Evolutionary conservation across 257 asterid species (phyloP), one percentile per base, ranked within the genome.

Genomic region (Solanum chiquidenum): DNA sequence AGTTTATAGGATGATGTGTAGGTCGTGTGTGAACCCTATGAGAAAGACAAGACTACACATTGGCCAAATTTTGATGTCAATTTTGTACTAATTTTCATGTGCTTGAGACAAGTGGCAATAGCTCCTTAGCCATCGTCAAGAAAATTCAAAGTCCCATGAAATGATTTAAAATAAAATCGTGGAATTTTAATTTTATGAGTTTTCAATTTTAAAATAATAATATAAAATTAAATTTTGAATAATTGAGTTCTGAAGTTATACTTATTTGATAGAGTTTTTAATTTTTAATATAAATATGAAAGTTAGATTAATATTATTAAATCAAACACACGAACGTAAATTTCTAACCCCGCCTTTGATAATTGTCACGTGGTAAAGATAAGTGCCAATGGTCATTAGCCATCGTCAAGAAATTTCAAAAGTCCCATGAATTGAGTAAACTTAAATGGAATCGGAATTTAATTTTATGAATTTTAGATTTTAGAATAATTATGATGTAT

Each of bases 161-260:
- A 5, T 52, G 62, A 52, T 52, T 16, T 6, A 29, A 0, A 1
- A 0, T 0, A 2, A 2, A n/a, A n/a, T n/a, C n/a, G n/a, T n/a
- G 10, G 0, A 1, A 25, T 66, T 66, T 27, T 5, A 3, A 25
- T 27, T 13, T 68, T 68, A 13, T 6, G 0, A 18, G 2, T 72
- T 72, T 33, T 16, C 0, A 33, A 6, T 27, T 6, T 52, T 52
- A 52, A 27, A 12, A 12, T 3, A 8, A 72, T 1, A 18, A 1
- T 0, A 25, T 11, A 64, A 3, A 11, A n/a, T 64, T 3, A 60
- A 2, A 6, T 18, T 9, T 60, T 60, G 11, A 60, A 13, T 64
- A 64, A 6, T 68, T 27, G 5, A 68, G 8, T 66, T 66, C 8
- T 25, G 3, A 12, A 66, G 2, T 12, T 12, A 42, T 42, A 42